Conservation (phyloP, 2,329 filamentous ascomycete genomes). For the Teratosphaeria pseudoeucalypti region DNA sequence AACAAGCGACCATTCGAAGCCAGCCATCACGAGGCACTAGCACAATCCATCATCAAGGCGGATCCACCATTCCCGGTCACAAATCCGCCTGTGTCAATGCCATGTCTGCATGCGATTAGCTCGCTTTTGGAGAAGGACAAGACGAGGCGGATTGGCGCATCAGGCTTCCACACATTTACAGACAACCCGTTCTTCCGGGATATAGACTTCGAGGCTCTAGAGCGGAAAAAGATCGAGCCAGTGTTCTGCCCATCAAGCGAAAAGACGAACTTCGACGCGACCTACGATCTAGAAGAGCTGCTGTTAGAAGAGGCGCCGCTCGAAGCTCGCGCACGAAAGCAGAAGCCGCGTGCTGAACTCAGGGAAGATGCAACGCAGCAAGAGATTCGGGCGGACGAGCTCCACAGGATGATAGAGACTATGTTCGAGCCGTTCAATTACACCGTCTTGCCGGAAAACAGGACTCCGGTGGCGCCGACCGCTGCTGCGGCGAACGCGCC, state of each 20-base stretch:
- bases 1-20: constrained; percentile 97
- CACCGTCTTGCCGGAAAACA: constrained; percentile 70
- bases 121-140: constrained; percentile 73
- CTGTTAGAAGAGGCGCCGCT: constrained; percentile 88
- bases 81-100: constrained; percentile 75
- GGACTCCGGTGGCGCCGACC: constrained; percentile 16
- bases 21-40: constrained; percentile 69
- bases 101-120: constrained; percentile 80
- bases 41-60: constrained; percentile 68
- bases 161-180: constrained; percentile 72
- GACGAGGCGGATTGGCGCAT: constrained; percentile 70
- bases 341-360: constrained; percentile 84
- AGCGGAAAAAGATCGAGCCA: constrained; percentile 78
- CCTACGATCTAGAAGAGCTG: constrained; percentile 91
- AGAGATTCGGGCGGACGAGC: constrained; percentile 86
- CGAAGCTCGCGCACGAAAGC: constrained; percentile 81
- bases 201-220: constrained; percentile 74
- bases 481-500: constrained; percentile 3
- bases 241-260: constrained; percentile 90
- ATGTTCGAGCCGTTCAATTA: constrained; percentile 96
- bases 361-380: constrained; percentile 92
- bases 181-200: constrained; percentile 80
- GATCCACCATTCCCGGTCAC: constrained; percentile 86
- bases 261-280: constrained; percentile 98
- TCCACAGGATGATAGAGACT: constrained; percentile 87